These are phyloP conservation scores for Prunus yedoensis DNA, from an alignment of 331 rosid genomes.

Conservation along the genomic window DNA sequence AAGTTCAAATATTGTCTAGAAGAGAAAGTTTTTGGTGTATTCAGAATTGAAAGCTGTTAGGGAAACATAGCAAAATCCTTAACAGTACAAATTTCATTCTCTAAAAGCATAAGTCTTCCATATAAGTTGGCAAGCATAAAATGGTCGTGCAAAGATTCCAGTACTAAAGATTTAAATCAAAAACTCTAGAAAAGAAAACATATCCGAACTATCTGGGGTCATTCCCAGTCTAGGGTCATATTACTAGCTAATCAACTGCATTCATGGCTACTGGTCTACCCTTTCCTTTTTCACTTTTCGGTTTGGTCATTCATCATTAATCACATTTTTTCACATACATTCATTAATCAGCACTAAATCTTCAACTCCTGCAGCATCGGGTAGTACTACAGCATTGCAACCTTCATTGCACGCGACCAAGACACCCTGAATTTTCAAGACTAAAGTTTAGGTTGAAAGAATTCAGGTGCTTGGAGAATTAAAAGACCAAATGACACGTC, in stretches of 20 bases:
- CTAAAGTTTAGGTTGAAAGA: background rate
- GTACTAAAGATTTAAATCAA: background rate
- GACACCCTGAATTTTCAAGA: background rate
- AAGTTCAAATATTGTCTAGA: background rate
- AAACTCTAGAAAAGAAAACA: background rate
- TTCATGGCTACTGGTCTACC: background rate
- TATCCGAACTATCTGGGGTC: background rate
- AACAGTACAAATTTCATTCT: background rate
- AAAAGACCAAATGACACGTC: background rate
- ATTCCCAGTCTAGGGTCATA: background rate
- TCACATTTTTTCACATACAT: background rate
- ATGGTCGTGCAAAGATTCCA: background rate
- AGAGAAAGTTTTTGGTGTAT: background rate
- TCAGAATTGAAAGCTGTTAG: too few relatives aligned
- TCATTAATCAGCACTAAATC: background rate
- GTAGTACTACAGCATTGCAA: background rate
- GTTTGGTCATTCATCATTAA: background rate
- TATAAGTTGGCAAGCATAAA: background rate
- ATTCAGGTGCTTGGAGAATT: background rate
- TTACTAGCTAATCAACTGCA: background rate
- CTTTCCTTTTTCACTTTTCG: background rate
- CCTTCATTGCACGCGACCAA: background rate
- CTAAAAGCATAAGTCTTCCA: background rate
- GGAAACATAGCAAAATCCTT: too few relatives aligned
- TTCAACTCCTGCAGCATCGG: background rate